Evolutionary conservation across 495 filamentous ascomycete genomes (phyloP).

Genomic region (Aspergillus biplanus): DNA sequence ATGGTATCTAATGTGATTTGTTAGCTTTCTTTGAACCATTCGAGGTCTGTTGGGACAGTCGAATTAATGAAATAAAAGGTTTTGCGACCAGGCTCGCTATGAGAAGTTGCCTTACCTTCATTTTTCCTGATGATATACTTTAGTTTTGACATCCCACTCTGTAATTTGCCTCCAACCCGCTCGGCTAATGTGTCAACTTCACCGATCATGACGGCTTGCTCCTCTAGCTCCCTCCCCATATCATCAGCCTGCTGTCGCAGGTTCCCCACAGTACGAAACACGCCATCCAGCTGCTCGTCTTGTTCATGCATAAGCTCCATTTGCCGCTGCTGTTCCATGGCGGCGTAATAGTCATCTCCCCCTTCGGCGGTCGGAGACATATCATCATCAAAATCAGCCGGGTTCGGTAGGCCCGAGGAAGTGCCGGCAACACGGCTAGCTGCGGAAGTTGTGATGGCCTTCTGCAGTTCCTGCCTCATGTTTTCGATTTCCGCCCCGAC

Average conservation of each 20-base stretch:
- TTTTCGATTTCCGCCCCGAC: slow-evolving; percentile 85
- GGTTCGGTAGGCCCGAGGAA: slow-evolving; percentile 62
- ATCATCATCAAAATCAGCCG: slow-evolving; percentile 64
- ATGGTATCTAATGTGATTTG: slow-evolving; percentile 61
- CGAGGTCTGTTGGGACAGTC: background rate
- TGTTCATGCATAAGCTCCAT: slow-evolving; percentile 91
- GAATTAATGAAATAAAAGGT: slow-evolving; percentile 11
- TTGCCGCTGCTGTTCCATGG: slow-evolving; percentile 91
- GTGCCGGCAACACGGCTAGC: slow-evolving; percentile 23
- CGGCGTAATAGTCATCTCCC: slow-evolving; percentile 74
- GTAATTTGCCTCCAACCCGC: slow-evolving; percentile 82
- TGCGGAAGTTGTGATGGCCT: slow-evolving; percentile 45
- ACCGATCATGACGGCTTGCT: slow-evolving; percentile 81
- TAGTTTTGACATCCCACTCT: slow-evolving; percentile 83
- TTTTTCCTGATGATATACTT: slow-evolving; percentile 84
- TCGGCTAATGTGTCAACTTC: slow-evolving; percentile 81
- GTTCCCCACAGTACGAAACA: slow-evolving; percentile 90
- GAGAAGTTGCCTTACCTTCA: slow-evolving; percentile 65
- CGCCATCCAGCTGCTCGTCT: slow-evolving; percentile 88
- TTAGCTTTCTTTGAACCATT: slow-evolving; percentile 31
- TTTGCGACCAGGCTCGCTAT: slow-evolving; percentile 9
- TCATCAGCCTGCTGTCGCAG: slow-evolving; percentile 85
- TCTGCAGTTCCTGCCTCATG: slow-evolving; percentile 81
- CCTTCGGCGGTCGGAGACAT: slow-evolving; percentile 39
- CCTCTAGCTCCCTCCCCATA: slow-evolving; percentile 95